These are phyloP conservation scores for Melastoma candidum DNA, from an alignment of 441 rosid genomes.

Conservation along the genomic window DNA sequence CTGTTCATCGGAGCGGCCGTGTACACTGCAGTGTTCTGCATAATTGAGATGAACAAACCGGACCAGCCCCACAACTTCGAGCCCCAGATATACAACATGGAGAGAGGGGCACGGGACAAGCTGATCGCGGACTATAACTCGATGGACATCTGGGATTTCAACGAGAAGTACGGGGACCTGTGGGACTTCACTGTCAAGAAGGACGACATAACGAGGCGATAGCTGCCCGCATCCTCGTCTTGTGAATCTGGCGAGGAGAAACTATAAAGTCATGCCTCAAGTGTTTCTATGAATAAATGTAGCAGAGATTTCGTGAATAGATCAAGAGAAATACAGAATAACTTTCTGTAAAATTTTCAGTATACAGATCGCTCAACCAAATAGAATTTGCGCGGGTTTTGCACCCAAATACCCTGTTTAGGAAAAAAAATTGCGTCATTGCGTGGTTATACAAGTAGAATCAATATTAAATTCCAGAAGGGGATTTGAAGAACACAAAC, in stretches of 20 bases:
- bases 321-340: no score
- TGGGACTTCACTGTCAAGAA: constrained; percentile 77
- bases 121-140: constrained; percentile 71
- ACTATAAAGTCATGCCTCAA: no score
- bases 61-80: constrained; percentile 86
- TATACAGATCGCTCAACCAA: no score
- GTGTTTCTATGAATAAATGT: no score
- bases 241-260: no score
- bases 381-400: no score
- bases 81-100: constrained; percentile 82
- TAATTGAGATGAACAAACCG: constrained; percentile 85
- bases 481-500: constrained; percentile 20
- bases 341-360: no score
- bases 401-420: constrained; percentile 30
- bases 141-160: constrained; percentile 89
- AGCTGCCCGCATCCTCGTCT: constrained; percentile 1
- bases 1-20: constrained; percentile 70
- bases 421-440: constrained; percentile 36
- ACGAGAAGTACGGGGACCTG: constrained; percentile 79
- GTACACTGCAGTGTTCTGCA: constrained; percentile 46
- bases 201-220: constrained; percentile 54
- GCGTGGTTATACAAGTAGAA: constrained; percentile 26
- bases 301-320: no score
- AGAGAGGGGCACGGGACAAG: constrained; percentile 86
- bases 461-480: constrained; percentile 21